Percentiles rank a stretch among this genome's conserved stretches.
These are phyloP conservation scores for Colletotrichum sp. DNA, from an alignment of 2,329 filamentous ascomycete species.

Conservation along the genomic window DNA sequence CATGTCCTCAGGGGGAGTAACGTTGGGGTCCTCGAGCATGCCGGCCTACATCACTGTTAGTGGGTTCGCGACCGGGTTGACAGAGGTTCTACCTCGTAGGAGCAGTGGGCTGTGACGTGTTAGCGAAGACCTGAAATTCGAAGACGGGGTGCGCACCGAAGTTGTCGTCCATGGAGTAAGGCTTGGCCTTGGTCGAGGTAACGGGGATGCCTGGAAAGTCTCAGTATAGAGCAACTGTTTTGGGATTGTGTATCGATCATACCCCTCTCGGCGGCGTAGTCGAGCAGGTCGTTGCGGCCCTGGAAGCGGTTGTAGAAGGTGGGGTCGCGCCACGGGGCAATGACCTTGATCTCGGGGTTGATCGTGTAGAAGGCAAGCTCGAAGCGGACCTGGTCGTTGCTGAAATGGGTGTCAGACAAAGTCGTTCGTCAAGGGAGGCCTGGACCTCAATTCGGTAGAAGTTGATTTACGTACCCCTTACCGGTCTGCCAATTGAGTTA, in stretches of 20 bases:
- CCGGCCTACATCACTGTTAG: slow-evolving; percentile 36
- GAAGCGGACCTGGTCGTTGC: slow-evolving; percentile 41
- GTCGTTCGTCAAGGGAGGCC: neutral
- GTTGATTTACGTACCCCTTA: neutral
- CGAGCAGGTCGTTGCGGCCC: slow-evolving; percentile 74
- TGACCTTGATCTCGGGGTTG: slow-evolving; percentile 59
- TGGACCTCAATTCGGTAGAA: neutral
- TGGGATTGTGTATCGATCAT: neutral
- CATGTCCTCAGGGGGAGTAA: slow-evolving; percentile 70
- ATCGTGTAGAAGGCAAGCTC: slow-evolving; percentile 40
- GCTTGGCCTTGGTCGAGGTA: slow-evolving; percentile 72
- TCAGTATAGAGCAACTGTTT: neutral
- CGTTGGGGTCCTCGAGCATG: slow-evolving; percentile 64
- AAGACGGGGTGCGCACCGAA: neutral
- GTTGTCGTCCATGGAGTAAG: slow-evolving; percentile 46
- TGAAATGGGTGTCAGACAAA: neutral
- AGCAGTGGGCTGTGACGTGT: slow-evolving; percentile 71
- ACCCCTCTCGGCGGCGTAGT: slow-evolving; percentile 68
- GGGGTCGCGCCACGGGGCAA: slow-evolving; percentile 76
- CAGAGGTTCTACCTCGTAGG: slow-evolving; percentile 70
- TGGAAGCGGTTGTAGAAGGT: slow-evolving; percentile 73
- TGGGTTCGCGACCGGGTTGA: slow-evolving; percentile 53
- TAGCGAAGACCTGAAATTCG: slow-evolving; percentile 32
- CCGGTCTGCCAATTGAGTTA: neutral
- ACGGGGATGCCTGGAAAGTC: slow-evolving; percentile 64